These are phyloP conservation scores for Talaromyces marneffei DNA, from an alignment of 2,329 filamentous ascomycete species.

Conservation along the genomic window DNA sequence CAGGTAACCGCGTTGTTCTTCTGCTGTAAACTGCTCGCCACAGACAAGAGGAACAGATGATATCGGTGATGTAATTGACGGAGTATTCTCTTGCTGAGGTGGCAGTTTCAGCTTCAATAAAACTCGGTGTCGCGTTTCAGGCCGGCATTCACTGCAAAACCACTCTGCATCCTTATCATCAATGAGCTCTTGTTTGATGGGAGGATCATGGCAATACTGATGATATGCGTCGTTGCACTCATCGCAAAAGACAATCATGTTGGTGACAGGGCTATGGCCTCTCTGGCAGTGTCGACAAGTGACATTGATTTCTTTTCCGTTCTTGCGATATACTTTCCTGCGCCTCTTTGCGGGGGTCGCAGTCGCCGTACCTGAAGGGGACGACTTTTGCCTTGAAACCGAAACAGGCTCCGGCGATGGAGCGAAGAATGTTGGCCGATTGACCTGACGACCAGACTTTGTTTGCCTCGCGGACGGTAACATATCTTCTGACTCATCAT, in stretches of 20 bases:
- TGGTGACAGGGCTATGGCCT: slow-evolving; percentile 64
- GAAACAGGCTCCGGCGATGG: slow-evolving; percentile 37
- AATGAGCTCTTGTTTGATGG: slow-evolving; percentile 64
- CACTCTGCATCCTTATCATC: slow-evolving; percentile 62
- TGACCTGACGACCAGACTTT: slow-evolving; percentile 68
- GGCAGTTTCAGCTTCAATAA: slow-evolving; percentile 17
- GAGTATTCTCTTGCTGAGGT: not conserved
- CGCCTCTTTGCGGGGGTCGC: slow-evolving; percentile 47
- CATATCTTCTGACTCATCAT: slow-evolving; percentile 39
- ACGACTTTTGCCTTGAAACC: slow-evolving; percentile 17
- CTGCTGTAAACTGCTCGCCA: slow-evolving; percentile 24
- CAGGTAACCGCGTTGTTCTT: slow-evolving; percentile 59
- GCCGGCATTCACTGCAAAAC: slow-evolving; percentile 60
- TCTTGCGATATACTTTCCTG: slow-evolving; percentile 46
- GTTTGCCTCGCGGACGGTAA: slow-evolving; percentile 58
- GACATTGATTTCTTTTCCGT: slow-evolving; percentile 36
- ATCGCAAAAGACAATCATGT: slow-evolving; percentile 82
- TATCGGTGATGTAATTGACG: not conserved
- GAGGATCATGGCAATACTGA: slow-evolving; percentile 72
- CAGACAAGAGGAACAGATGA: slow-evolving; percentile 21
- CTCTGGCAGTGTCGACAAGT: slow-evolving; percentile 68
- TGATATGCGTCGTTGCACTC: slow-evolving; percentile 75
- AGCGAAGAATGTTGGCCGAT: slow-evolving; percentile 58
- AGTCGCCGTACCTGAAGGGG: slow-evolving; percentile 12
- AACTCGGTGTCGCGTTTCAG: slow-evolving; percentile 31